Percentiles rank a stretch among this genome's conserved stretches.
Conservation (phyloP, 2,329 filamentous ascomycete species). For the Talaromyces sp. region DNA sequence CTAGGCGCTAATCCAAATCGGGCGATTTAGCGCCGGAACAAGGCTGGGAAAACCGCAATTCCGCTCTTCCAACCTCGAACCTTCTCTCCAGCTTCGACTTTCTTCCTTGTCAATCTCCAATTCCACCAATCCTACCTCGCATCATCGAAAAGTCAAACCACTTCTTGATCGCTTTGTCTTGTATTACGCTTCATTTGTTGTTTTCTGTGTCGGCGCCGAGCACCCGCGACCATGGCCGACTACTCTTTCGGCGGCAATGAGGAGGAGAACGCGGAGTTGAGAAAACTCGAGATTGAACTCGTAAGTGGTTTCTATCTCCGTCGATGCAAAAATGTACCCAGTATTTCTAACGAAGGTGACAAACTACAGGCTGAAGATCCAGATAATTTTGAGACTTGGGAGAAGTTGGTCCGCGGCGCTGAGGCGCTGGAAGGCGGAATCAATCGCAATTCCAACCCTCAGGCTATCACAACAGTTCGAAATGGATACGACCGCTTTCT, state of each 20-base stretch:
- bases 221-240: constrained; percentile 57
- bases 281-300: constrained; percentile 71
- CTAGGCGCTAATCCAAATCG: constrained; percentile 19
- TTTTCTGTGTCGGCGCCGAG: constrained; percentile 1
- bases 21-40: constrained; percentile 1
- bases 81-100: background rate
- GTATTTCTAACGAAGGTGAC: background rate
- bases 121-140: background rate
- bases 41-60: constrained; percentile 9
- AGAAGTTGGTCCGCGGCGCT: constrained; percentile 78
- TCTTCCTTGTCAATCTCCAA: background rate
- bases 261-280: constrained; percentile 77
- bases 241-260: constrained; percentile 70
- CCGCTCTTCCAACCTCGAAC: background rate
- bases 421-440: constrained; percentile 87
- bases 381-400: constrained; percentile 93
- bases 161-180: background rate
- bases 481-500: constrained; percentile 90
- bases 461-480: constrained; percentile 82
- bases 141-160: background rate
- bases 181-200: background rate
- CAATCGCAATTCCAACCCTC: constrained; percentile 93
- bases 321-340: background rate
- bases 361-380: constrained; percentile 59
- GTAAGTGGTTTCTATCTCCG: constrained; percentile 48